Evolutionary conservation across 192 early-diverging fungal genomes (phyloP).

Genomic region (Rhizophagus clarus): DNA sequence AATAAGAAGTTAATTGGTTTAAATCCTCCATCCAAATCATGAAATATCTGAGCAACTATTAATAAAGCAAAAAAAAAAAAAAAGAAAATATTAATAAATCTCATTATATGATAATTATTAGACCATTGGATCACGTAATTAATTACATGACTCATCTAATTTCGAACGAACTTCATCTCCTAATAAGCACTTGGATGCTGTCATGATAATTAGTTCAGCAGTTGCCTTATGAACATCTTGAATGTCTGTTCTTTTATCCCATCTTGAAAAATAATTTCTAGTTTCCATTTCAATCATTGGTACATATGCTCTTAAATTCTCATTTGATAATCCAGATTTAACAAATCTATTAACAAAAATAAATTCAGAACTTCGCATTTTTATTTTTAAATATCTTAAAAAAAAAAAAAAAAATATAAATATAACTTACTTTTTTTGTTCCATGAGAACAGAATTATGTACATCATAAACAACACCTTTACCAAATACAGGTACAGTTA

Average conservation of each 20-base stretch:
- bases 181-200: slow-evolving; percentile 92
- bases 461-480: slow-evolving; percentile 96
- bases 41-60: slow-evolving; percentile 87
- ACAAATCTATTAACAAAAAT: slow-evolving; percentile 69
- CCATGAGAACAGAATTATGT: slow-evolving; percentile 89
- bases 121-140: neutral
- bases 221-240: slow-evolving; percentile 80
- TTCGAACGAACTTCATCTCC: slow-evolving; percentile 90
- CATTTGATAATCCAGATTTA: slow-evolving; percentile 86
- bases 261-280: slow-evolving; percentile 71
- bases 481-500: slow-evolving; percentile 96
- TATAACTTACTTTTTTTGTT: slow-evolving; percentile 86
- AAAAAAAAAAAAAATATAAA: too few relatives aligned
- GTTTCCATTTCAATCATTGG: slow-evolving; percentile 86
- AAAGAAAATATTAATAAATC: neutral
- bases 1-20: slow-evolving; percentile 95
- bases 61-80: neutral
- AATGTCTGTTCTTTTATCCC: slow-evolving; percentile 56
- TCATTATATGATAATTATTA: neutral
- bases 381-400: neutral
- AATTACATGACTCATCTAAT: slow-evolving; percentile 65
- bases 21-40: slow-evolving; percentile 93
- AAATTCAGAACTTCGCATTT: neutral
- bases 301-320: slow-evolving; percentile 86
- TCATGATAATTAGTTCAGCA: slow-evolving; percentile 90